Conservation (phyloP, 176 grass and related monocot species). For the Alopecurus myosuroides region DNA sequence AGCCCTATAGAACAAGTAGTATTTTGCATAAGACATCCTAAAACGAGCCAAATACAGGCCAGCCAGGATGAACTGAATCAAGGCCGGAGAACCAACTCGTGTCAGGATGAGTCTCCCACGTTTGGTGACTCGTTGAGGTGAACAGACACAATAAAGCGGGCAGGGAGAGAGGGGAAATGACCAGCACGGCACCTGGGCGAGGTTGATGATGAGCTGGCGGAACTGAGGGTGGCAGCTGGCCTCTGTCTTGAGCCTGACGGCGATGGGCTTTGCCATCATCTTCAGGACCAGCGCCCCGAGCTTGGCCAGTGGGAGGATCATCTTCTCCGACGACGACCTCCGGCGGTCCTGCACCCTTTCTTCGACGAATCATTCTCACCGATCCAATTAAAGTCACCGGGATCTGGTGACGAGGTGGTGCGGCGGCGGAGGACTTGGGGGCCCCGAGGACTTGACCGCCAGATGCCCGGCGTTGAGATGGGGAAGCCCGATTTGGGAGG, state of each 20-base stretch:
- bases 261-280: slow-evolving; percentile 58
- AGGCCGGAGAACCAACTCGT: not conserved
- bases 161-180: not conserved
- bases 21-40: not conserved
- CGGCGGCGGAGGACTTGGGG: not conserved
- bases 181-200: slow-evolving; percentile 50
- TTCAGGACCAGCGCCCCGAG: slow-evolving; percentile 59
- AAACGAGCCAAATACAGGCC: not conserved
- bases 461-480: slow-evolving; percentile 4
- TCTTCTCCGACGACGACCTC: slow-evolving; percentile 9
- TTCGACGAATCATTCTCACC: not conserved
- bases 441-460: not conserved
- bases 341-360: not conserved
- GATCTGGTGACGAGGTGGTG: not conserved
- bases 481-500: not conserved
- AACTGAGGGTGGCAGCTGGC: slow-evolving; percentile 62
- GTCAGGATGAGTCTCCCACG: not conserved
- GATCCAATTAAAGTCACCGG: not conserved
- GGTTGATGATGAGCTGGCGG: slow-evolving; percentile 57
- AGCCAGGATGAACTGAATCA: not conserved
- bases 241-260: slow-evolving; percentile 56
- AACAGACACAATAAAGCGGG: not conserved
- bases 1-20: not conserved
- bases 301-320: slow-evolving; percentile 69
- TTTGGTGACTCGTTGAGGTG: not conserved